phyloP scores from a whole-genome alignment of 164 flowering plant species.

The Cinnamomum micranthum region DNA sequence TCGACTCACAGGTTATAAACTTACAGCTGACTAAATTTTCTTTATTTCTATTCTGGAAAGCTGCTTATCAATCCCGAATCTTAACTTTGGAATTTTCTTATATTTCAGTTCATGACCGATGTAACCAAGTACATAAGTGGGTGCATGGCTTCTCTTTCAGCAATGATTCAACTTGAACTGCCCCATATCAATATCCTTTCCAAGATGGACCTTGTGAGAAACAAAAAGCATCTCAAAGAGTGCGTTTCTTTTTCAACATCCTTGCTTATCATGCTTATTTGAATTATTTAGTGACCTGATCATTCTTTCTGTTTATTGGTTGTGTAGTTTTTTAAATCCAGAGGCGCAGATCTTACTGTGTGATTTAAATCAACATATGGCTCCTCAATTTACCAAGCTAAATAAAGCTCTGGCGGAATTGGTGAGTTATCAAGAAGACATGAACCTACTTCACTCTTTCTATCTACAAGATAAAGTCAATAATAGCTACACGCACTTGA shows the following conservation, averaged over 20 bases:
- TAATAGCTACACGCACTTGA: too few species aligned
- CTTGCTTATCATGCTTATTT: slow-evolving; percentile 5
- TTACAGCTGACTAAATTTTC: slow-evolving; percentile 3
- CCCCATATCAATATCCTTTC: slow-evolving; percentile 93
- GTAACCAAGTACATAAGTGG: slow-evolving; percentile 97
- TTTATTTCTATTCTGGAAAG: not conserved
- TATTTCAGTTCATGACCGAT: slow-evolving; percentile 83
- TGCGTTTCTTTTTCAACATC: slow-evolving; percentile 22
- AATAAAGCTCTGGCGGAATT: slow-evolving; percentile 80
- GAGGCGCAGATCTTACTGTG: slow-evolving; percentile 63
- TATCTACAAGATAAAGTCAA: not conserved
- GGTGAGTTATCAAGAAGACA: slow-evolving; percentile 41
- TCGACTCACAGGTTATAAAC: slow-evolving; percentile 82
- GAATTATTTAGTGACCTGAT: not conserved
- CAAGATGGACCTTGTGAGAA: slow-evolving; percentile 89
- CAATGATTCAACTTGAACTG: slow-evolving; percentile 92
- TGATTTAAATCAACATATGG: slow-evolving; percentile 83
- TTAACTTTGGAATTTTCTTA: slow-evolving; percentile 1
- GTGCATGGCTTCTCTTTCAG: slow-evolving; percentile 96
- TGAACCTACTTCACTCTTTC: not conserved
- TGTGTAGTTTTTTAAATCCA: slow-evolving; percentile 67
- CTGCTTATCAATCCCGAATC: not conserved
- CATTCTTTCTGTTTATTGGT: slow-evolving; percentile 8
- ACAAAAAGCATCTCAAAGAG: slow-evolving; percentile 75
- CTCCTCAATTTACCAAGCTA: slow-evolving; percentile 78